Percentiles rank a stretch among this genome's conserved stretches.
Conservation (phyloP, 768 basidiomycete genomes). For the Amanita pallidorosea region DNA sequence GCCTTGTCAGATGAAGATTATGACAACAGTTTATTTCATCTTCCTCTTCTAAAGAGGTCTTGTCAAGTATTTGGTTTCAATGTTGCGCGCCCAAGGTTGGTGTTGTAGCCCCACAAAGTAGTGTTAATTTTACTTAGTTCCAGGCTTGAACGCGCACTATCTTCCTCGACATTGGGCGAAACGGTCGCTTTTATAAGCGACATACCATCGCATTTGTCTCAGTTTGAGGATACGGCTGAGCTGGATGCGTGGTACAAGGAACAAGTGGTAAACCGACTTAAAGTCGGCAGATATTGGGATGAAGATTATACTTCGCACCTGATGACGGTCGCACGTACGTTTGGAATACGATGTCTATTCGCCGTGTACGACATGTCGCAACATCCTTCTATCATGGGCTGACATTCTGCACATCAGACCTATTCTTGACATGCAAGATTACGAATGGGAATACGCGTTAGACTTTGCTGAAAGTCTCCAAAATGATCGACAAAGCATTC, state of each 20-base stretch:
- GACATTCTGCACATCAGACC: neutral
- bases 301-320: neutral
- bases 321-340: neutral
- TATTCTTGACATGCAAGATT: neutral
- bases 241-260: neutral
- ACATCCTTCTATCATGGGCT: neutral
- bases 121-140: neutral
- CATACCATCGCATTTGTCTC: neutral
- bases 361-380: neutral
- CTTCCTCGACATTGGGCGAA: neutral
- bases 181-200: neutral
- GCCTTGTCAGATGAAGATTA: neutral
- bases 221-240: neutral
- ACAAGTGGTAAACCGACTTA: neutral
- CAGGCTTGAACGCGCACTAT: neutral
- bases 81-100: neutral
- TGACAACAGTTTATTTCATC: neutral
- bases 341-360: neutral
- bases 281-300: neutral
- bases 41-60: neutral
- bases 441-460: neutral
- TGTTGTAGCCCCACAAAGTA: neutral
- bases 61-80: neutral
- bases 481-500: neutral
- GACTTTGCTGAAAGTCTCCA: neutral